These are phyloP conservation scores for Talaromyces sp. DNA, from an alignment of 2,329 filamentous ascomycete genomes.

Conservation along the genomic window DNA sequence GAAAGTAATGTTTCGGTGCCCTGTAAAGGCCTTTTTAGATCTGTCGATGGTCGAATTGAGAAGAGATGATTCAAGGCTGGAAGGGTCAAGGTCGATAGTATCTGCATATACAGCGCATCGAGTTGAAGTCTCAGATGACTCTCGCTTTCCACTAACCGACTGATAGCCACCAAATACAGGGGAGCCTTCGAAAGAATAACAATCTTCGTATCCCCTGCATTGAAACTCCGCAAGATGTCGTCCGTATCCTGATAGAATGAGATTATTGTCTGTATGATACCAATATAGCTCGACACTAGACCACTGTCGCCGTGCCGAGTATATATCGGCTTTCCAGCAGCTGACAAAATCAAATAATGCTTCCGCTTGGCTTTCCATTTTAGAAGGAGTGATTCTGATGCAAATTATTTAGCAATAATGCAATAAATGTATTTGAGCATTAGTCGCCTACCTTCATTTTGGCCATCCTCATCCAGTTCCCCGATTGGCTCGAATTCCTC, in stretches of 20 bases:
- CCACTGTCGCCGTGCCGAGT: conserved; percentile 88
- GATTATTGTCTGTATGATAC: conserved; percentile 93
- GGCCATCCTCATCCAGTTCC: conserved; percentile 49
- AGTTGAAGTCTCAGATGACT: conserved; percentile 79
- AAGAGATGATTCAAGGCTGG: conserved; percentile 84
- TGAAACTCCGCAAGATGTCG: conserved; percentile 75
- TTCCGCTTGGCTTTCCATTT: conserved; percentile 91
- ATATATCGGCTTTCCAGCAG: conserved; percentile 94
- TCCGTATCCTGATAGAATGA: conserved; percentile 85
- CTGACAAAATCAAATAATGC: conserved; percentile 94
- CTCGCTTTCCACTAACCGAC: conserved; percentile 86
- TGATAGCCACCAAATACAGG: conserved; percentile 89
- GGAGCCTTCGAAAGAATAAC: conserved; percentile 80
- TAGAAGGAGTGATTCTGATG: conserved; percentile 49
- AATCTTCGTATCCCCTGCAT: conserved; percentile 79
- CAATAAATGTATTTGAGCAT: neutral
- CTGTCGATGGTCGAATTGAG: conserved; percentile 83
- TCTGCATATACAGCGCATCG: conserved; percentile 96
- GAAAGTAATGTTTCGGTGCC: conserved; percentile 89
- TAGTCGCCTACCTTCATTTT: conserved; percentile 51
- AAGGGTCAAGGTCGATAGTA: conserved; percentile 87
- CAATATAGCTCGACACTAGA: conserved; percentile 88
- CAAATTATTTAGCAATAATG: conserved; percentile 14
- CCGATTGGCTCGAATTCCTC: conserved; percentile 71
- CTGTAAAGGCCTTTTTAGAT: conserved; percentile 80